phyloP scores from a whole-genome alignment of 257 asterid species.

The Ilex aquifolium region DNA sequence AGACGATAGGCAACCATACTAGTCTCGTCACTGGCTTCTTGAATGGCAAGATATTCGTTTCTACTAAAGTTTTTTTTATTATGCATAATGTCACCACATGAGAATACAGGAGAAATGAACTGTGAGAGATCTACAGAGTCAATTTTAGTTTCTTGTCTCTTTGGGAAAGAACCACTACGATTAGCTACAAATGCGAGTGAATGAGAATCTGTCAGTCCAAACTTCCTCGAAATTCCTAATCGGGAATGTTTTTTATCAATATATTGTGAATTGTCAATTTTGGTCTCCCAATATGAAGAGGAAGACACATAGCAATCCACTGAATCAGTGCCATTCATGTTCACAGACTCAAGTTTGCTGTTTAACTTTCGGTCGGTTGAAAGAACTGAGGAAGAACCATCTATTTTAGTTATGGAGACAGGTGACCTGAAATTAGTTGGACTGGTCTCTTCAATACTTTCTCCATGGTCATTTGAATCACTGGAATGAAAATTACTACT shows the following conservation, averaged over 20 bases:
- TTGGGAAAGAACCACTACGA: slow-evolving; percentile 17
- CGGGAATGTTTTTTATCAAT: slow-evolving; percentile 10
- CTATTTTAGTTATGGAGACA: slow-evolving; percentile 18
- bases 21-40: slow-evolving; percentile 78
- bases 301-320: slow-evolving; percentile 12
- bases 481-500: slow-evolving; percentile 16
- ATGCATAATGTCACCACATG: slow-evolving; percentile 18
- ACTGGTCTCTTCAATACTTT: slow-evolving; percentile 59
- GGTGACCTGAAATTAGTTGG: slow-evolving; percentile 25
- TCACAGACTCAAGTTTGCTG: slow-evolving; percentile 19
- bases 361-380: slow-evolving; percentile 23
- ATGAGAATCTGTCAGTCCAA: slow-evolving; percentile 12
- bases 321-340: slow-evolving; percentile 21
- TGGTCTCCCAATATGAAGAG: slow-evolving; percentile 24
- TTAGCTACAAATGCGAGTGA: slow-evolving; percentile 5
- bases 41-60: slow-evolving; percentile 64
- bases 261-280: slow-evolving; percentile 12
- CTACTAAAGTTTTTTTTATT: slow-evolving; percentile 17
- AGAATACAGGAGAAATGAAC: slow-evolving; percentile 9
- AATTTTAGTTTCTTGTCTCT: slow-evolving; percentile 19
- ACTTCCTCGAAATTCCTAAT: slow-evolving; percentile 13
- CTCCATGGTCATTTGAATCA: slow-evolving; percentile 27
- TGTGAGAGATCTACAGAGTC: slow-evolving; percentile 13
- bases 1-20: slow-evolving; percentile 52
- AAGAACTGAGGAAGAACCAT: slow-evolving; percentile 15